phyloP scores from a whole-genome alignment of 441 rosid genomes.

The Syzygium syzygioides region DNA sequence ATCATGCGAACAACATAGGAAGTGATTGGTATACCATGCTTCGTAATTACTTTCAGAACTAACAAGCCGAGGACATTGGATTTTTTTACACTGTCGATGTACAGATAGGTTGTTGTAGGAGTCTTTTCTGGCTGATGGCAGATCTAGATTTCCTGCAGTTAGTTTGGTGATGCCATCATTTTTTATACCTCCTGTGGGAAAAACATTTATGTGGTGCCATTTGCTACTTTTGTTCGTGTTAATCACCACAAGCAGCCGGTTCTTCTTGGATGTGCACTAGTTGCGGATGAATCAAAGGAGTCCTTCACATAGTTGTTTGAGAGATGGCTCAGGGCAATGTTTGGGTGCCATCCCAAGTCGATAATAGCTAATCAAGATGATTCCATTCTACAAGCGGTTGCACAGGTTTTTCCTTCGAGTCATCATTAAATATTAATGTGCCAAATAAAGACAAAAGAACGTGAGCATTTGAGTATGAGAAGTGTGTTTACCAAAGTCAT shows the following conservation, averaged over 20 bases:
- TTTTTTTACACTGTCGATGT: conserved; percentile 66
- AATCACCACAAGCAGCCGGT: conserved; percentile 51
- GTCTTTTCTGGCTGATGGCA: conserved; percentile 73
- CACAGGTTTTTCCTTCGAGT: background rate
- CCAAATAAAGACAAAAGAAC: too few relatives aligned
- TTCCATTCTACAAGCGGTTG: background rate
- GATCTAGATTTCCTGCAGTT: conserved; percentile 74
- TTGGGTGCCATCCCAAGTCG: background rate
- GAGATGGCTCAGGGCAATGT: conserved; percentile 75
- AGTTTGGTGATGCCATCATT: conserved; percentile 65
- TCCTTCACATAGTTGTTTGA: conserved; percentile 68
- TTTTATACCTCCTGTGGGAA: conserved; percentile 65
- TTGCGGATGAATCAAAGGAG: conserved; percentile 59
- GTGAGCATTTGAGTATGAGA: background rate
- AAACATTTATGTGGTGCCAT: conserved; percentile 47
- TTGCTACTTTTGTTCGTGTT: conserved; percentile 68
- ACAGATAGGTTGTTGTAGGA: conserved; percentile 47
- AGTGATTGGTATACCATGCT: conserved; percentile 62
- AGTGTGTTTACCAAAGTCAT: background rate
- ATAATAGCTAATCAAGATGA: background rate
- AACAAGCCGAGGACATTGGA: conserved; percentile 59
- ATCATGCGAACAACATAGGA: conserved; percentile 44
- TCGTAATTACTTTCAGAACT: conserved; percentile 58
- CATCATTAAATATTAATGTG: background rate
- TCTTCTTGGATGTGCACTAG: background rate